Evolutionary conservation across 2,329 filamentous ascomycete species (phyloP), one percentile per base, ranked within the genome.

Genomic region (Anthostomella pinea): DNA sequence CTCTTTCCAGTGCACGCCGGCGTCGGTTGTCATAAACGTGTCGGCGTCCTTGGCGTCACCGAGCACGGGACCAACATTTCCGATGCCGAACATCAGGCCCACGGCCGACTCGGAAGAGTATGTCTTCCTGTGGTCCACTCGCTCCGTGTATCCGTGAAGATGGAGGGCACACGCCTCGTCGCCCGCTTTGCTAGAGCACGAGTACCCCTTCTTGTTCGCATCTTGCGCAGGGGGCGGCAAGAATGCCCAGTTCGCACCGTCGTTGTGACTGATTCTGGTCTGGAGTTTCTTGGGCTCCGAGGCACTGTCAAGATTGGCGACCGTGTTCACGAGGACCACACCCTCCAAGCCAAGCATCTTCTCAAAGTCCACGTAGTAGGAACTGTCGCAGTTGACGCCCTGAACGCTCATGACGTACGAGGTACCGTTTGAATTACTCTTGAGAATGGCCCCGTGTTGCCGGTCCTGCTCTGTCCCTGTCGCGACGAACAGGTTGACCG

Each of bases 341-440:
- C 93, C 93, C 62, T 98, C 91, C 10, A 98, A 72, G 3, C 89
- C 89, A 30, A 86, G 77, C 71, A 96, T 88, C 68, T 95, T 96
- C 61, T 98, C 93, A 62, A 95, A 98, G 59, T 98, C 93, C 28
- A 95, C 91, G 55, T 83, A 96, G 27, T 83, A 89, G 2, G 60
- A 52, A 9, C 74, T 68, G 57, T 96, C 81, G 51, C 87, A 79
- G 63, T 97, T 96, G 57, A 97, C 88, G 14, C 79, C 79, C 31
- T 78, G 70, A 16, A 93, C 72, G 62, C 87, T 94, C 47, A 95
- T 69, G 9, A 95, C 87, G 56, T 96, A 98, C 2, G 86, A 93
- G 1, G 93, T 98, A 35, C 93, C 93, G 58, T 98, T 97, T 53
- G 89, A 96, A 68, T 98, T 98, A 58, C 89, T 96, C 77, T 97